Evolutionary conservation across 1,284 basidiomycete genomes (phyloP).

Genomic region (Microbotryum lychnidis-dioicae): DNA sequence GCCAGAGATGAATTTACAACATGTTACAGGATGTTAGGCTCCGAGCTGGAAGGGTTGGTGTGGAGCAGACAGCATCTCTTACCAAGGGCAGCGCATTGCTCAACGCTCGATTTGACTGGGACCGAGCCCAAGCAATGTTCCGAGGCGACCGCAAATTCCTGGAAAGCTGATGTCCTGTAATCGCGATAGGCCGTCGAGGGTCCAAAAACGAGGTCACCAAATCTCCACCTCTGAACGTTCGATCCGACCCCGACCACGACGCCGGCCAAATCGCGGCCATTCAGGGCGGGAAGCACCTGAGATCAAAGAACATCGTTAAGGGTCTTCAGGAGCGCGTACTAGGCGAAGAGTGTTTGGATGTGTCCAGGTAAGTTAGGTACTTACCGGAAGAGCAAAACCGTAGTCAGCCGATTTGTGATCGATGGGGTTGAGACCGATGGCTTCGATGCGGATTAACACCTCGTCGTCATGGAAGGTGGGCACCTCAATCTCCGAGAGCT

Average conservation of each 20-base stretch:
- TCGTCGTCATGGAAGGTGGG: conserved; percentile 7
- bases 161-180: conserved; percentile 16
- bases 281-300: conserved; percentile 9
- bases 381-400: not conserved
- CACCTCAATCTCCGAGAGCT: conserved; percentile 6
- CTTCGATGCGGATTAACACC: conserved; percentile 16
- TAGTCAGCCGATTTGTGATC: too few relatives aligned
- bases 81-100: conserved; percentile 14
- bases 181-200: conserved; percentile 16
- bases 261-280: conserved; percentile 12
- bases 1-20: not conserved
- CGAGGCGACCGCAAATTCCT: conserved; percentile 12
- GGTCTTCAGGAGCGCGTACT: too few relatives aligned
- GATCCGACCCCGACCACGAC: conserved; percentile 4
- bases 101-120: not conserved
- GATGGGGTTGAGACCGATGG: conserved; percentile 18
- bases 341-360: too few relatives aligned
- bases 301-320: not conserved
- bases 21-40: not conserved
- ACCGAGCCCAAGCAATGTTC: conserved; percentile 10
- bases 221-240: conserved; percentile 1
- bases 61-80: not conserved
- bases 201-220: conserved; percentile 11
- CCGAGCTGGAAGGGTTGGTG: too few relatives aligned
- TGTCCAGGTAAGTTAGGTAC: not conserved